Conservation (phyloP, 2,329 filamentous ascomycete genomes). For the Drechslerella stenobrocha region DNA sequence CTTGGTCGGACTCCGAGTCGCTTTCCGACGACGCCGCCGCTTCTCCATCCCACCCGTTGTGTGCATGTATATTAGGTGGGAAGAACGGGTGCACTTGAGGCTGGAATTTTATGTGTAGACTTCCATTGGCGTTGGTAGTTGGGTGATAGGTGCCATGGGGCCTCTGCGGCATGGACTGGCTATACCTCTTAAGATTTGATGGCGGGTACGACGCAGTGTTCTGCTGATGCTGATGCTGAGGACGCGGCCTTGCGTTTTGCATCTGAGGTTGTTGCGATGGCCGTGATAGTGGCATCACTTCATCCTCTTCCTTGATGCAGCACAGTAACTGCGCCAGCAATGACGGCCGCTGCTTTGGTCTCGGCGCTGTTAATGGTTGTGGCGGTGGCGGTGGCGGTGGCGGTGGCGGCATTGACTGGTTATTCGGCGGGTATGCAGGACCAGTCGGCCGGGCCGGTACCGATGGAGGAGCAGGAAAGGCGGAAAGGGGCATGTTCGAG, state of each 20-base stretch:
- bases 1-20: conserved; percentile 11
- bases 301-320: conserved; percentile 28
- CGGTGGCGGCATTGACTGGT: conserved; percentile 18
- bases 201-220: conserved; percentile 18
- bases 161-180: conserved; percentile 3
- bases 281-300: conserved; percentile 16
- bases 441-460: not conserved
- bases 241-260: conserved; percentile 25
- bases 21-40: conserved; percentile 14
- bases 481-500: conserved; percentile 9
- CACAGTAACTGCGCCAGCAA: conserved; percentile 35
- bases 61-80: conserved; percentile 32
- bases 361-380: no score
- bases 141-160: not conserved
- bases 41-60: conserved; percentile 35
- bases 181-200: conserved; percentile 12
- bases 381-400: conserved; percentile 15
- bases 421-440: conserved; percentile 28
- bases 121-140: not conserved
- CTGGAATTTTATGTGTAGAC: conserved; percentile 8
- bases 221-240: conserved; percentile 14
- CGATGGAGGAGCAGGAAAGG: conserved; percentile 2
- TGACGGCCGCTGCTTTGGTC: conserved; percentile 27
- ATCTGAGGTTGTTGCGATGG: conserved; percentile 28
- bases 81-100: conserved; percentile 8